Evolutionary conservation across 2,329 filamentous ascomycete genomes (phyloP), one percentile per base, ranked within the genome.

Genomic region (Alternaria consortialis): DNA sequence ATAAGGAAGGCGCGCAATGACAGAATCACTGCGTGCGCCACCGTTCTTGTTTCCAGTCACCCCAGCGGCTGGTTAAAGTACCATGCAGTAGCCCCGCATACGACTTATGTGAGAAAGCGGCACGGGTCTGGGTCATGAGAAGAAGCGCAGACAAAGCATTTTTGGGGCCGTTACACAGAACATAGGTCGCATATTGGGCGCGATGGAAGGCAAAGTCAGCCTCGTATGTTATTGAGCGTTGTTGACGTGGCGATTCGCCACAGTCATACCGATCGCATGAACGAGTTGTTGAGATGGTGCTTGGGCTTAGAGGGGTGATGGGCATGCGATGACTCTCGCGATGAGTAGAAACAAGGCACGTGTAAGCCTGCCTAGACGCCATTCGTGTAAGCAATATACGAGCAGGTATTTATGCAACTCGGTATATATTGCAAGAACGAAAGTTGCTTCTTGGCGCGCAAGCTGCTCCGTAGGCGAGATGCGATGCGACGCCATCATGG

Each of bases 21-120:
- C 13, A 13, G 34, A 40, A 17, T 27, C 17, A 15, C 20, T 5
- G 39, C 15, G 20, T 25, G 20, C 50, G 50, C 50, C 36, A 52
- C 34, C 34, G 23, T 1, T 51, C 54, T 56, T 51, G 54, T 51
- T 56, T 29, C 29, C 40, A 36, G 48, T 31, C 44, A 57, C n/a
- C 12, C 17, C 23, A 57, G 55, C 47, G 55, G 55, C 55, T 57
- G 47, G 55, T 20, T 57, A 57, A 57, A 57, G 23, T 43, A 25
- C 23, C 39, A 13, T 53, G 55, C 55, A 53, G 46, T 3, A 20
- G 47, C 23, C 47, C 47, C 39, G 47, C 55, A 46, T 43, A 23
- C 17, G 47, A 40, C n/a, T 31, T 43, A 52, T 44, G 55, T 53
- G 37, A 57, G 47, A 57, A 36, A 53, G 47, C 44, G 55, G 55